phyloP scores from a whole-genome alignment of 1,284 basidiomycete genomes.

The Testicularia cyperi region DNA sequence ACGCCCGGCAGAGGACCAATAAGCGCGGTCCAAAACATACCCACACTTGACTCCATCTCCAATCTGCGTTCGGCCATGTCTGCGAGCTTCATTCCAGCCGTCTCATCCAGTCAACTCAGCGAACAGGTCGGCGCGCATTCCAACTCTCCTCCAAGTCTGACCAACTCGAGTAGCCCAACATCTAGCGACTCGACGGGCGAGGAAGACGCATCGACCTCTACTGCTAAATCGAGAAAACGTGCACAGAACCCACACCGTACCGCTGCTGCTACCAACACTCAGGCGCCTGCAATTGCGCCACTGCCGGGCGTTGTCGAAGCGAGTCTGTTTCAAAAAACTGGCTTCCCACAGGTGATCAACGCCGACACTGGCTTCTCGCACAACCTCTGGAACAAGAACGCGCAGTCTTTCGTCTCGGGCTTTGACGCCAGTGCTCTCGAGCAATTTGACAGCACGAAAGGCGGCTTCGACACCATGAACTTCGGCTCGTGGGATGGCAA shows the following conservation, averaged over 20 bases:
- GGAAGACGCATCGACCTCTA: conserved; percentile 16
- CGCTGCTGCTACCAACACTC: too few species aligned
- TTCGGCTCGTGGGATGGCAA: conserved; percentile 29
- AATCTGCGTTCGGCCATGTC: conserved; percentile 34
- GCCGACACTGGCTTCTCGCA: conserved; percentile 11
- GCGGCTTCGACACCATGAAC: conserved; percentile 19
- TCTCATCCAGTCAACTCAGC: neutral
- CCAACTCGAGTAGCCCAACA: conserved; percentile 27
- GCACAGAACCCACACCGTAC: too few species aligned
- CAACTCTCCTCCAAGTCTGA: conserved; percentile 31
- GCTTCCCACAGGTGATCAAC: neutral
- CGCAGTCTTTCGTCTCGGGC: conserved; percentile 7
- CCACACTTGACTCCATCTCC: too few species aligned
- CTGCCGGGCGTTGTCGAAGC: too few species aligned
- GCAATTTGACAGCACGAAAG: conserved; percentile 6
- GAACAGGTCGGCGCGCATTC: conserved; percentile 4
- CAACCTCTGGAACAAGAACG: conserved; percentile 24
- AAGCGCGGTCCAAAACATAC: neutral
- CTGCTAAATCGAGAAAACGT: too few species aligned
- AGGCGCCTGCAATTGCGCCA: too few species aligned
- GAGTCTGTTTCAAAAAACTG: too few species aligned
- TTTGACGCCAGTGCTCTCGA: conserved; percentile 1
- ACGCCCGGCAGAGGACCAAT: too few species aligned
- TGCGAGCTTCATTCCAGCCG: conserved; percentile 14
- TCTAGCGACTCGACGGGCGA: conserved; percentile 38